Evolutionary conservation across 495 filamentous ascomycete genomes (phyloP).

Genomic region (Parathielavia hyrcaniae): DNA sequence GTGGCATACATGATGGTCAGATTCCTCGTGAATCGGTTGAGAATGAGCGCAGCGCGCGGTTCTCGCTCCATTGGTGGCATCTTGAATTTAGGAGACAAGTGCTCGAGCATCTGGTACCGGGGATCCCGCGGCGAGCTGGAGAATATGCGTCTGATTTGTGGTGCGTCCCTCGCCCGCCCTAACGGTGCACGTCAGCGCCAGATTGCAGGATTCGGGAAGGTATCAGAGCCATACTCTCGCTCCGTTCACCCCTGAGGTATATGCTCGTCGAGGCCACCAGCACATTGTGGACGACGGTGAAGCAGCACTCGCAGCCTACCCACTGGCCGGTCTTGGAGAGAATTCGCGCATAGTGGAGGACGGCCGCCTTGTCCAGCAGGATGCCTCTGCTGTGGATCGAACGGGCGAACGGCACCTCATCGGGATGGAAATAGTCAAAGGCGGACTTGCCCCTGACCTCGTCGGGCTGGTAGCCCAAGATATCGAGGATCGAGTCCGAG

Average conservation of each 20-base stretch:
- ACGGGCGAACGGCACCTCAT: constrained; percentile 71
- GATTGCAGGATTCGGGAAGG: neutral
- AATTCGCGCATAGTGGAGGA: constrained; percentile 72
- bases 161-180: constrained; percentile 77
- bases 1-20: constrained; percentile 85
- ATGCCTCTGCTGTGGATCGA: constrained; percentile 67
- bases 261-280: constrained; percentile 80
- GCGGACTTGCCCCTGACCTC: constrained; percentile 71
- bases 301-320: constrained; percentile 83
- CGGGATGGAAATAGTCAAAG: constrained; percentile 82
- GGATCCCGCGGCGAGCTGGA: constrained; percentile 77
- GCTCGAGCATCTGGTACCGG: constrained; percentile 84
- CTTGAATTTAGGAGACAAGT: constrained; percentile 75
- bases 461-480: constrained; percentile 70
- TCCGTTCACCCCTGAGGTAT: constrained; percentile 62
- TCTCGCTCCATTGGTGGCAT: constrained; percentile 62
- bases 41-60: constrained; percentile 75
- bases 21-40: constrained; percentile 80
- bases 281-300: constrained; percentile 82
- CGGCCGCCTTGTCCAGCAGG: constrained; percentile 75
- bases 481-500: constrained; percentile 75
- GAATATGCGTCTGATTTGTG: constrained; percentile 70
- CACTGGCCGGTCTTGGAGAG: constrained; percentile 62
- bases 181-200: constrained; percentile 13
- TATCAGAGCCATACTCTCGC: constrained; percentile 53